Base-by-base conservation (phyloP, 2,329 filamentous ascomycete species). In the Hypoxylon sp. region DNA sequence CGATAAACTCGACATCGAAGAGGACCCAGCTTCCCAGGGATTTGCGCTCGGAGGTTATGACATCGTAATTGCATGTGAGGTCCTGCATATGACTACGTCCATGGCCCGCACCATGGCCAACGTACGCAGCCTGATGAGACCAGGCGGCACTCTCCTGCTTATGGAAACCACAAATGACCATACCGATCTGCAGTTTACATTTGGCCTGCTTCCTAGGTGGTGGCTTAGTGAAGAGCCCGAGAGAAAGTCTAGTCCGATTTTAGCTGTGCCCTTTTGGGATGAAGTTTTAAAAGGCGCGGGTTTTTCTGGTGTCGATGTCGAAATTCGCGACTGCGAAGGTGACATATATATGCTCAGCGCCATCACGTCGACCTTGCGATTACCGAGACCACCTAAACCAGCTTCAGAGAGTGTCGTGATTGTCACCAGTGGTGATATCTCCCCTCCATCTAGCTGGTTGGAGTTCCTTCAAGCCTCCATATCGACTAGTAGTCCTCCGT, bases 1-100 rank as follows among this genome's bases (percentile, higher is more conserved):
- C 58, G 69, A 71, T 24, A 60, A 70, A 3, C 65, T 73, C 1
- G 73, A 81, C 52, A 71, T 79, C 7, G 73, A 76, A 24, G 54
- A 71, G 14, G 69, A 73, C 11, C 45, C 51, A 3, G 49, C 38
- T 2, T 8, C 24, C 3, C 70, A 72, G 16, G 52, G 45, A 1
- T 67, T 71, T 30, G 20, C 48, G 3, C 32, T 46, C 4, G 61
- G 38, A 2, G 56, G 38, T 1, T 75, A 73, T 59, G 74, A 76
- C 42, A 48, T 76, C 33, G 59, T 76, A 11, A 22, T 76, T 12
- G 71, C 73, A 7, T 52, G 62, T 12, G 7, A 20, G 3, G 50
- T 14, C 7, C 20, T 53, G n/a, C 36, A 53, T 16, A 14, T n/a
- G 1, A 72, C 72, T 1, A 54, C 33, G 9, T 60, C 46, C 8